Percentiles rank a stretch among this genome's conserved stretches.
Conservation (phyloP, 176 grass and related monocot species). For the Oryza punctata region DNA sequence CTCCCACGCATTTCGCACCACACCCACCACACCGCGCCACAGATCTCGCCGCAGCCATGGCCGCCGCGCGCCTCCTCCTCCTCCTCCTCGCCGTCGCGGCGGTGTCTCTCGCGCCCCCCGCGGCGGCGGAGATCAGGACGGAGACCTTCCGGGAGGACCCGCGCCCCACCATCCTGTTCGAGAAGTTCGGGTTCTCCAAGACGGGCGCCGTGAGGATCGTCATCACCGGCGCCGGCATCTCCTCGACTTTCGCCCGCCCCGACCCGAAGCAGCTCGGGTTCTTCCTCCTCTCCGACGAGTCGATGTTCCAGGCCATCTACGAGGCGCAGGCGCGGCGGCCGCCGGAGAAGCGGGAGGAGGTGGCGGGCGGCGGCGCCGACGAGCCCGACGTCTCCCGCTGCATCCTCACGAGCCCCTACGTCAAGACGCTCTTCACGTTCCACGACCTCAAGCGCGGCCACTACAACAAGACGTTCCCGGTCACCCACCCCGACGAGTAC, state of each 20-base stretch:
- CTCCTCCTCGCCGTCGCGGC: conserved; percentile 14
- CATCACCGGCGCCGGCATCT: conserved; percentile 50
- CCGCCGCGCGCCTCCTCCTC: conserved; percentile 11
- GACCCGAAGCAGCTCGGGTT: conserved; percentile 63
- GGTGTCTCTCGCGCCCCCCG: conserved; percentile 29
- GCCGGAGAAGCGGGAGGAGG: conserved; percentile 37
- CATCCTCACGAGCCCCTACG: conserved; percentile 71
- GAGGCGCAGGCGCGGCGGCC: conserved; percentile 41
- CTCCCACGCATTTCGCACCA: conserved; percentile 5
- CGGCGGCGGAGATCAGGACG: conserved; percentile 66
- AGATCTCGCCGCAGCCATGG: conserved; percentile 37
- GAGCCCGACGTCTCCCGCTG: conserved; percentile 41
- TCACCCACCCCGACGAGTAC: conserved; percentile 94
- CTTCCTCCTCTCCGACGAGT: conserved; percentile 87
- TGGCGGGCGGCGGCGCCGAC: conserved; percentile 37
- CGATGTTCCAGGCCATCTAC: conserved; percentile 61
- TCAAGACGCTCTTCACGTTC: conserved; percentile 75
- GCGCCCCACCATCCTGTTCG: conserved; percentile 81
- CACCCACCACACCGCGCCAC: background rate
- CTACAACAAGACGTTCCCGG: conserved; percentile 65
- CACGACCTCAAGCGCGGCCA: conserved; percentile 40
- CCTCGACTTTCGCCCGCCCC: conserved; percentile 51
- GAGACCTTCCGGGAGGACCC: conserved; percentile 62
- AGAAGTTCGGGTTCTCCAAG: conserved; percentile 91
- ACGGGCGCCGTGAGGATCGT: conserved; percentile 54